phyloP scores from a whole-genome alignment of 2,329 filamentous ascomycete species.

The Neocucurbitaria cava region DNA sequence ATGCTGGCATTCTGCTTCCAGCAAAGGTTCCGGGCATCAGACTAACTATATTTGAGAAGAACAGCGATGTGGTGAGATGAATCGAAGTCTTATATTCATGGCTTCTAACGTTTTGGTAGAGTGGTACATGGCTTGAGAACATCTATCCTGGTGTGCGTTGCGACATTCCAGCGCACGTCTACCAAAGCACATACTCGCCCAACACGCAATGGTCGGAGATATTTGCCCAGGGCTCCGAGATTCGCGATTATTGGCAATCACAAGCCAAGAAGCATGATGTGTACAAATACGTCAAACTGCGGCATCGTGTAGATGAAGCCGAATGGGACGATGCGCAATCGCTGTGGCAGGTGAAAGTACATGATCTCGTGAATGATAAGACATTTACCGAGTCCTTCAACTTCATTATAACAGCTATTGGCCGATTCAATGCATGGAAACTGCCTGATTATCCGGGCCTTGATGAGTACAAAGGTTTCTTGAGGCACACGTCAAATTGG shows the following conservation, averaged over 20 bases:
- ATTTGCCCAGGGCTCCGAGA: conserved; percentile 51
- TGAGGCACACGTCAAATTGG: conserved; percentile 43
- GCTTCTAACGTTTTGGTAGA: conserved; percentile 8
- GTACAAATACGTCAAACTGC: conserved; percentile 48
- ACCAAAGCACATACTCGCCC: conserved; percentile 52
- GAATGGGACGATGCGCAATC: conserved; percentile 48
- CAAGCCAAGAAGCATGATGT: conserved; percentile 51
- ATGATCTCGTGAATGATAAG: conserved; percentile 54
- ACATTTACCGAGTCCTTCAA: conserved; percentile 35
- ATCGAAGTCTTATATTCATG: not conserved
- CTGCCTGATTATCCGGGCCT: conserved; percentile 40
- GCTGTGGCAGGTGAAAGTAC: conserved; percentile 68
- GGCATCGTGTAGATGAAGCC: conserved; percentile 47
- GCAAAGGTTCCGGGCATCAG: conserved; percentile 72
- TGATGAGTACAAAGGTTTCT: conserved; percentile 35
- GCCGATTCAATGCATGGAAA: conserved; percentile 43
- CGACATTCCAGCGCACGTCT: conserved; percentile 48
- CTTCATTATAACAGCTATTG: conserved; percentile 48
- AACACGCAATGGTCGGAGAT: conserved; percentile 54
- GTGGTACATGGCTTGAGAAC: conserved; percentile 49
- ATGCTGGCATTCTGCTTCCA: conserved; percentile 70
- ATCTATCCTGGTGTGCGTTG: conserved; percentile 43
- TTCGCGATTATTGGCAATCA: conserved; percentile 51
- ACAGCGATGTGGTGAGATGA: conserved; percentile 50
- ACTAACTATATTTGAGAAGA: conserved; percentile 58